Base-by-base conservation (phyloP, 192 early-diverging fungal species). In the Podila minutissima region DNA sequence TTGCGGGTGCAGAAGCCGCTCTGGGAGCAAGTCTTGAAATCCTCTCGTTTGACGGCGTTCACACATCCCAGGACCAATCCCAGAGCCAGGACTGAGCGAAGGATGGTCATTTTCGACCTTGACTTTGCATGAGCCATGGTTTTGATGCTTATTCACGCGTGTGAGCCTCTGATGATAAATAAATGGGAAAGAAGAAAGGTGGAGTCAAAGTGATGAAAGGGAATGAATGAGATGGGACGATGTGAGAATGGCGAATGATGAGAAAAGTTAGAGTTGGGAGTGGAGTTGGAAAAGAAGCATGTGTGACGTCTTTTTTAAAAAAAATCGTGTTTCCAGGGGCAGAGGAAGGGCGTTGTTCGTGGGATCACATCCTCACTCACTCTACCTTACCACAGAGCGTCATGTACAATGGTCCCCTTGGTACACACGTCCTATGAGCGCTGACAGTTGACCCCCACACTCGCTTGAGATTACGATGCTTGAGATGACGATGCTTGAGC, bases 1-100 rank as follows among this genome's bases (percentile, higher is more conserved):
- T 99, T 96, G 50, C 98, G 93, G 13, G 84, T 75, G 82, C 96
- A 98, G 77, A 99, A 99, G 7, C 91, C 92, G 31, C 90, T 89
- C 62, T 98, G 93, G 29, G 90, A 83, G 82, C 97, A 97, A 0
- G 86, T 93, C 78, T 96, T 97, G 75, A 99, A 99, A 81, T 99
- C 97, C 69, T 94, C 92, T 20, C 74, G 78, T 69, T 95, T 95
- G 57, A 93, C 89, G 0, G 90, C 92, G 15, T 60, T 51, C n/a
- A 62, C 71, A 20, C 62, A 74, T 7, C 32, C 66, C 13, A 72
- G 28, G 35, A 68, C 76, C 29, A 79, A 59, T 7, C 76, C 70
- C 19, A 79, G 60, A n/a, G 70, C 76, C 4, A 79, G 65, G 61
- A 68, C 76, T 20, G 76, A 72, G 31, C 76, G 70, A 28, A 79